These are phyloP conservation scores for Aspergillus hancockii DNA, from an alignment of 495 filamentous ascomycete species.

Conservation along the genomic window DNA sequence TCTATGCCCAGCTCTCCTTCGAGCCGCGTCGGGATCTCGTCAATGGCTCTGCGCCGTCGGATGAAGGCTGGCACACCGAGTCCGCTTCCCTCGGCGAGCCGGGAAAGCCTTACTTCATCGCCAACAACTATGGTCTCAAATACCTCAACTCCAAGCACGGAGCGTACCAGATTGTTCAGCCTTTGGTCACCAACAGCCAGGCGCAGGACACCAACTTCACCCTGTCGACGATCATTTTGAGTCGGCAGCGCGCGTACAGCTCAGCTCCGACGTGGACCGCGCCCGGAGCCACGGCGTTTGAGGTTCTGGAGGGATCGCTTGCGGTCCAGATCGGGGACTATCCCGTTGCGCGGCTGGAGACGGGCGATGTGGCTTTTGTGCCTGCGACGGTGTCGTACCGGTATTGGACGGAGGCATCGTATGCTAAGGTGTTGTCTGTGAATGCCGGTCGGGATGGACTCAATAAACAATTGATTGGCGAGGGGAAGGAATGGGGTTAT, in stretches of 20 bases:
- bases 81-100: conserved; percentile 28
- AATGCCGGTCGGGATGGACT: conserved; percentile 33
- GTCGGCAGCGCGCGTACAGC: conserved; percentile 16
- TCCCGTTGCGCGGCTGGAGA: conserved; percentile 25
- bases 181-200: conserved; percentile 36
- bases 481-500: conserved; percentile 24
- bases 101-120: conserved; percentile 39
- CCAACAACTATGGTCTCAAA: conserved; percentile 44
- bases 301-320: conserved; percentile 43
- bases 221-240: conserved; percentile 36
- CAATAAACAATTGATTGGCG: conserved; percentile 31
- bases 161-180: conserved; percentile 42
- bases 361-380: conserved; percentile 44
- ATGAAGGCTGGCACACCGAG: conserved; percentile 34
- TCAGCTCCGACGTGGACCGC: conserved; percentile 23
- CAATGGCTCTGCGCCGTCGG: conserved; percentile 35
- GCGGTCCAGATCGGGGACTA: conserved; percentile 35
- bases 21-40: conserved; percentile 35
- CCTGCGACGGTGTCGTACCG: conserved; percentile 28
- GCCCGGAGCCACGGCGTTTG: conserved; percentile 35
- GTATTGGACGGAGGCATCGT: conserved; percentile 35
- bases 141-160: conserved; percentile 35
- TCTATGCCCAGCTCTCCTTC: conserved; percentile 41
- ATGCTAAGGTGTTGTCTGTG: conserved; percentile 44
- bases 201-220: conserved; percentile 39